Conservation (phyloP, 179 eudicot species). For the Drosera spatulata region DNA sequence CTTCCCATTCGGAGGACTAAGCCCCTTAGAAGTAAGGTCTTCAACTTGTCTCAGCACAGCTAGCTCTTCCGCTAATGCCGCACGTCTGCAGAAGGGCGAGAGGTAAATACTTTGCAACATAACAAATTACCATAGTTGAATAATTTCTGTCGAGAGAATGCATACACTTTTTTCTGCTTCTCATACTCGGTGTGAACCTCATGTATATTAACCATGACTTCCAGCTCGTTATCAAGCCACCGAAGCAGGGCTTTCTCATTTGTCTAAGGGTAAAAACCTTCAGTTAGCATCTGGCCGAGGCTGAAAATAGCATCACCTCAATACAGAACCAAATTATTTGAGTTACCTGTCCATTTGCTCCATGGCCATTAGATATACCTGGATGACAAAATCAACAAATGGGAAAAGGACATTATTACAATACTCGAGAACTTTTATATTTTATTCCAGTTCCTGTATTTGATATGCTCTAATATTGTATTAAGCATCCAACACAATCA, state of each 20-base stretch:
- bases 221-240: constrained; percentile 98
- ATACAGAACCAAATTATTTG: constrained; percentile 1
- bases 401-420: constrained; percentile 10
- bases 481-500: constrained; percentile 2
- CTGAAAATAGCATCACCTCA: neutral
- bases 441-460: too few species aligned
- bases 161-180: constrained; percentile 99
- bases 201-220: constrained; percentile 96
- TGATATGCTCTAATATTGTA: too few species aligned
- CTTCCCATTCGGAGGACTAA: constrained; percentile 87
- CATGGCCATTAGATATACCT: constrained; percentile 64
- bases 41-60: constrained; percentile 85
- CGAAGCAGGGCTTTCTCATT: constrained; percentile 92
- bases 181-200: constrained; percentile 98
- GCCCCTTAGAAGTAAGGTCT: constrained; percentile 85
- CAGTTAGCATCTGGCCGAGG: constrained; percentile 2
- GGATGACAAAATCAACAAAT: constrained; percentile 18
- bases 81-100: constrained; percentile 57
- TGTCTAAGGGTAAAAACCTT: constrained; percentile 33
- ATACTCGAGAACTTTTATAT: neutral
- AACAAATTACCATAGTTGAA: constrained; percentile 3
- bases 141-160: constrained; percentile 4
- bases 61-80: constrained; percentile 92
- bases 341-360: constrained; percentile 74
- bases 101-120: neutral